A percentile compares a stretch with the other conserved stretches of the same genome.
Evolutionary conservation across 108 stramenopile species (phyloP).

Genomic region (Aurantiochytrium sp.): DNA sequence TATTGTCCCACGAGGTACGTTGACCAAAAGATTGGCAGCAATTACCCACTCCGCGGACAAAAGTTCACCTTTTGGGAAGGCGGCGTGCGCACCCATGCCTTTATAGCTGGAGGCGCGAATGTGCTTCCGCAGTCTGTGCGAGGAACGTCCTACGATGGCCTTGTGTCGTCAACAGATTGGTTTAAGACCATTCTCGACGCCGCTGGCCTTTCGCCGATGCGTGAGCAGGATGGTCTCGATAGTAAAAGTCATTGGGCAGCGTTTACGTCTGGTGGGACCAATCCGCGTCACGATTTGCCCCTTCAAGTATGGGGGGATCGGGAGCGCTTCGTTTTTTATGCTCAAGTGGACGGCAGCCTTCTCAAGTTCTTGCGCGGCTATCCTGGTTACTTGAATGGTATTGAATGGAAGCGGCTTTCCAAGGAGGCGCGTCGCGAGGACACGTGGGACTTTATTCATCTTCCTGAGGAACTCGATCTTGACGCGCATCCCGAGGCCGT

Average conservation of each 20-base stretch:
- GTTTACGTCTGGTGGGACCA: not conserved
- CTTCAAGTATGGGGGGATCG: not conserved
- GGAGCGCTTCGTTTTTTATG: not conserved
- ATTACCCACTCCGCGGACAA: conserved; percentile 48
- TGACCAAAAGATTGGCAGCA: not conserved
- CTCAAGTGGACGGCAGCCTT: not conserved
- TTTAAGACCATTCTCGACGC: not conserved
- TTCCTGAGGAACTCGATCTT: not conserved
- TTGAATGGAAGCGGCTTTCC: not conserved
- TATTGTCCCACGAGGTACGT: not conserved
- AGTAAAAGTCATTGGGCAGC: not conserved
- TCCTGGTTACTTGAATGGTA: not conserved
- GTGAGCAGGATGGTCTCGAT: not conserved
- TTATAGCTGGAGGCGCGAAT: not conserved
- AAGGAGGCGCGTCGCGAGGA: not conserved
- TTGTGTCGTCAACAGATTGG: not conserved
- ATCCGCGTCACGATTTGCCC: not conserved
- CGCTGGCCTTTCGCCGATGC: not conserved
- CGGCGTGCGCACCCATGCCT: conserved; percentile 22
- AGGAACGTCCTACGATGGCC: not conserved
- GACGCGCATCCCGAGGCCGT: not conserved
- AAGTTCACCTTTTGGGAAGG: conserved; percentile 56
- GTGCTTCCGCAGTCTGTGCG: not conserved
- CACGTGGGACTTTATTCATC: not conserved
- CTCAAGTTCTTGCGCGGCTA: not conserved